Conservation (phyloP, 495 filamentous ascomycete species). For the Aspergillus leporis region DNA sequence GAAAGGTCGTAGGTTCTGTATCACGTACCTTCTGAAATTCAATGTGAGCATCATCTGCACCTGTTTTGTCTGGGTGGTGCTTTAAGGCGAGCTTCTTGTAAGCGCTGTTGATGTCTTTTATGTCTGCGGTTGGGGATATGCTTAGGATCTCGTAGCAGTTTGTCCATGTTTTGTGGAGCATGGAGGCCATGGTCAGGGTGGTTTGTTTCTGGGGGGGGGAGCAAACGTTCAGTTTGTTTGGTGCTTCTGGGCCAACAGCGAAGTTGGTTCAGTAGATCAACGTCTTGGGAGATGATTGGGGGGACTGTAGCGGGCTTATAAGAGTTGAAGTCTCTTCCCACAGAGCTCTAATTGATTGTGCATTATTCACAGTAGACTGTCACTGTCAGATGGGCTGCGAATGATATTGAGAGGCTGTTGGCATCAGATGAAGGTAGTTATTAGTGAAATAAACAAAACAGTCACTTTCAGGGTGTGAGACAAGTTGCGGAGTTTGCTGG, state of each 20-base stretch:
- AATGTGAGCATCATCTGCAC: constrained; percentile 37
- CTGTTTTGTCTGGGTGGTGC: constrained; percentile 63
- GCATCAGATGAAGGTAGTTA: background rate
- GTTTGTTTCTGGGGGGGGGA: background rate
- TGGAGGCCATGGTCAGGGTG: constrained; percentile 12
- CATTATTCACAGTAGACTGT: background rate
- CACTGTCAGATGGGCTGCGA: background rate
- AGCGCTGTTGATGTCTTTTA: constrained; percentile 43
- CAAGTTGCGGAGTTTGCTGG: background rate
- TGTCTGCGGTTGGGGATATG: constrained; percentile 30
- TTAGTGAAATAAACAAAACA: background rate
- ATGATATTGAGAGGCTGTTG: background rate
- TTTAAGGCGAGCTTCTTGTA: constrained; percentile 54
- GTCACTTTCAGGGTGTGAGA: background rate
- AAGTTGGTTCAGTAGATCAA: background rate
- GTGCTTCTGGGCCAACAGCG: background rate
- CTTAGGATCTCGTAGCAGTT: constrained; percentile 42
- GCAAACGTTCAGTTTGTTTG: background rate
- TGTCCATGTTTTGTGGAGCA: background rate
- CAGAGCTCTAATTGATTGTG: background rate
- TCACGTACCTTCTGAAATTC: constrained; percentile 43
- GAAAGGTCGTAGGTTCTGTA: constrained; percentile 3
- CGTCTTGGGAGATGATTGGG: background rate
- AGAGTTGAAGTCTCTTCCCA: background rate
- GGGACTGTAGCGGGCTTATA: background rate